phyloP scores from a whole-genome alignment of 257 asterid genomes.

The Penstemon barbatus region DNA sequence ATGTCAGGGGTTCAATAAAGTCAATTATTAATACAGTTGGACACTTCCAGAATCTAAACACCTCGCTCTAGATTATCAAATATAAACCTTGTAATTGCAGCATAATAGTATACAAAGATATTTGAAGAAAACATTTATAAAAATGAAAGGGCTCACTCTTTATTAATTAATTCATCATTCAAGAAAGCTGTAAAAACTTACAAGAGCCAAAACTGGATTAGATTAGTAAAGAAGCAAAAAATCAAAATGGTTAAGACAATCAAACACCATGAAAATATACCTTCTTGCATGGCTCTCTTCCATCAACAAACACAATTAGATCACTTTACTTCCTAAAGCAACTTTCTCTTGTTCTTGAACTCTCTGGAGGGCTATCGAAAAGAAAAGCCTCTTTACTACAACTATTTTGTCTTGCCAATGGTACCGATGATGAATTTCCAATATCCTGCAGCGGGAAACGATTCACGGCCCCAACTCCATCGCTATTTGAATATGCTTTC shows the following conservation, averaged over 20 bases:
- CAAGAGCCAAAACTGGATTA: background rate
- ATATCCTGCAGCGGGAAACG: constrained; percentile 45
- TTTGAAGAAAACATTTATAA: too few relatives aligned
- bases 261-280: background rate
- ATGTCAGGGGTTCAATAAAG: too few relatives aligned
- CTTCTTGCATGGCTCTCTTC: constrained; percentile 5
- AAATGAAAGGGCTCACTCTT: background rate
- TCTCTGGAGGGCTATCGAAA: constrained; percentile 38
- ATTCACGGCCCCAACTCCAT: constrained; percentile 27
- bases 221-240: background rate
- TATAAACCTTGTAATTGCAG: too few relatives aligned
- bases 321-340: constrained; percentile 10
- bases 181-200: background rate
- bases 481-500: constrained; percentile 21
- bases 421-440: constrained; percentile 39
- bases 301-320: background rate
- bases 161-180: background rate
- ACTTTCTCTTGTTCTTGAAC: background rate
- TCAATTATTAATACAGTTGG: too few relatives aligned
- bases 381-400: constrained; percentile 31
- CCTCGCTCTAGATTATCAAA: too few relatives aligned
- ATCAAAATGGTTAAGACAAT: background rate
- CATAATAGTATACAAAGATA: too few relatives aligned
- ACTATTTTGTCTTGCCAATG: constrained; percentile 34
- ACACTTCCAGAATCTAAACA: too few relatives aligned